Base-by-base conservation (phyloP, 192 early-diverging fungal genomes). In the Coemansia aciculifera region DNA sequence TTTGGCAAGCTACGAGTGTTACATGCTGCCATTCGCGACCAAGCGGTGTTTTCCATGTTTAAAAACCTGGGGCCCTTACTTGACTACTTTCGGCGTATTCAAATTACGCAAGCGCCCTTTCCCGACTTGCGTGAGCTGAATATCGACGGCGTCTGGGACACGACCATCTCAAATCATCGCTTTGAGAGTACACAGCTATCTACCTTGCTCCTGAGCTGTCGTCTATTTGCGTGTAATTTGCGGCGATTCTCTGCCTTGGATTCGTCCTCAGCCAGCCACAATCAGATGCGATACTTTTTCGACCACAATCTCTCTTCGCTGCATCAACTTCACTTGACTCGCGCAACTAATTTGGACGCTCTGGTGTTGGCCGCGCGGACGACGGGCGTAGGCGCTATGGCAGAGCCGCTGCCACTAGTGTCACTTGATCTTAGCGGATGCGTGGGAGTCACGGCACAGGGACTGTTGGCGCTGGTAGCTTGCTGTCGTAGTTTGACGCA, bases 371-470 rank as follows among this genome's bases (percentile, higher is more conserved):
- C 19, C n/a, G 27, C 27, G 2, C 27, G 27, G 27, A 27, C 27
- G 27, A 27, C 27, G 2, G 27, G 27, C 27, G 39, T 36, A 4
- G 46, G 59, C n/a, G 24, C 39, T 8, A 62, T 17, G 11, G 3
- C 10, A 12, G 57, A 61, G 42, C 17, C 34, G 40, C 65, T 81
- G 3, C 67, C 59, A 15, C 68, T 81, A 15, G 44, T 29, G 2
- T 73, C 70, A 6, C 62, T 81, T 7, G 79, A 81, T 52, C 68
- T 81, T 21, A 81, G 73, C 49, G 65, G 65, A 0, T 81, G 79
- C 51, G 71, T 62, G 4, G 64, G 65, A 11, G 32, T 72, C 19
- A 36, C 57, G 24, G 63, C 71, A 2, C 59, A 67, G 9, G 74
- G 56, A 5, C 44, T 81, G 2, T 24, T 43, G 13, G 56, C 48